Evolutionary conservation across 768 basidiomycete genomes (phyloP), one percentile per base, ranked within the genome.

Genomic region (Lactifluus echinatus): DNA sequence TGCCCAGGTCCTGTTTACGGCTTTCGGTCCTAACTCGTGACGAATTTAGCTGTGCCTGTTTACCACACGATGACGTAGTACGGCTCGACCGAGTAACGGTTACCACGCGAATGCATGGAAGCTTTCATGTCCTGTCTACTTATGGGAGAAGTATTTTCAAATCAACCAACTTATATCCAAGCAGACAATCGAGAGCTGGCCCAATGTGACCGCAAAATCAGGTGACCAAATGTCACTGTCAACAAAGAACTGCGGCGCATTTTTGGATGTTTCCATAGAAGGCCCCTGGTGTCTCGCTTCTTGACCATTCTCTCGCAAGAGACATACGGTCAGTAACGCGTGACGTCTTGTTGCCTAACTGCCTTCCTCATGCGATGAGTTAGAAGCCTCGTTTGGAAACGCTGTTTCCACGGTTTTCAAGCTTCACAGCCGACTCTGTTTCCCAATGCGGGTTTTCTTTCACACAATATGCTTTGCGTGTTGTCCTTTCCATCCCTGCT

Each of bases 1-100:
- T 15, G 43, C 15, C 19, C 43, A 24, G 23, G 23, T 4, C 43
- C 12, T 44, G 11, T 12, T 44, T 11, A 23, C 11, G 43, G 23
- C 23, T 39, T 39, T 43, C 4, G 26, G 21, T 51, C 17, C 15
- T 47, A 28, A 53, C 39, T 7, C 31, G 52, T 29, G 57, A 28
- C 31, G 19, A 26, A n/a, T 24, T 45, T 21, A n/a, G 5, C 21
- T 33, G 48, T 45, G 36, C 47, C 26, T n/a, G 42, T 23, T 59
- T 55, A 45, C 29, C 33, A 59, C 24, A 59, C 48, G 2, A 59
- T 59, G 58, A 59, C 58, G 53, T 59, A 58, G 45, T 34, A 26
- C n/a, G 57, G 33, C 51, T 53, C 46, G 56, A 51, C 55, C 42
- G 24, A 24, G 10, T 21, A 37, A 42, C 21, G 36, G 29, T 37